Conservation (phyloP, 2,329 filamentous ascomycete species). For the Diaporthe australafricana region DNA sequence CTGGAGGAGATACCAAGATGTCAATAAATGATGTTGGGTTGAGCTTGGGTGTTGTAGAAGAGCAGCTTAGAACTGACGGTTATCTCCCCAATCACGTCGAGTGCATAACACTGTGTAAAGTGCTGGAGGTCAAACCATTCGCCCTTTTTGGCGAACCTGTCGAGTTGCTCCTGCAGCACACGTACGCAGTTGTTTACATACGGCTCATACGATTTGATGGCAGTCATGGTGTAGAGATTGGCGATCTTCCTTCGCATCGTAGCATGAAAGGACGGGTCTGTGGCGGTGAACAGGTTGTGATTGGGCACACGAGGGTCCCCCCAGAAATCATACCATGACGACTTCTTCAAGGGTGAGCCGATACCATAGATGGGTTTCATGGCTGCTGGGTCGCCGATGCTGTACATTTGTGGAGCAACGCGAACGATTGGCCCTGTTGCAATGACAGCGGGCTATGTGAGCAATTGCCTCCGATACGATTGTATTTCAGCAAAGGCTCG, state of each 20-base stretch:
- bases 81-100: constrained; percentile 18
- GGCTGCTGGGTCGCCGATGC: not conserved
- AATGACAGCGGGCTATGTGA: not conserved
- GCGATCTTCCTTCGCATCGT: not conserved
- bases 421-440: constrained; percentile 12
- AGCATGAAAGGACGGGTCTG: not conserved
- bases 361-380: constrained; percentile 18
- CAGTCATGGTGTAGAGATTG: constrained; percentile 15
- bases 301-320: not conserved
- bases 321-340: constrained; percentile 4
- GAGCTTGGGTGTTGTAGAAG: not conserved
- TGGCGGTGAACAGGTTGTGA: constrained; percentile 6
- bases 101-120: constrained; percentile 7
- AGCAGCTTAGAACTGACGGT: not conserved
- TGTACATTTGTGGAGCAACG: constrained; percentile 13
- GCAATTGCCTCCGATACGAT: not conserved
- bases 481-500: not conserved
- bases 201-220: constrained; percentile 20
- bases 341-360: not conserved
- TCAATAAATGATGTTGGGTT: not conserved
- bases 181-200: constrained; percentile 9
- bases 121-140: not conserved
- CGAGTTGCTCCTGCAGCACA: not conserved
- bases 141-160: not conserved
- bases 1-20: not conserved